Base-by-base conservation (phyloP, 129 eudicot species). In the Rutidosis leptorrhynchoides region DNA sequence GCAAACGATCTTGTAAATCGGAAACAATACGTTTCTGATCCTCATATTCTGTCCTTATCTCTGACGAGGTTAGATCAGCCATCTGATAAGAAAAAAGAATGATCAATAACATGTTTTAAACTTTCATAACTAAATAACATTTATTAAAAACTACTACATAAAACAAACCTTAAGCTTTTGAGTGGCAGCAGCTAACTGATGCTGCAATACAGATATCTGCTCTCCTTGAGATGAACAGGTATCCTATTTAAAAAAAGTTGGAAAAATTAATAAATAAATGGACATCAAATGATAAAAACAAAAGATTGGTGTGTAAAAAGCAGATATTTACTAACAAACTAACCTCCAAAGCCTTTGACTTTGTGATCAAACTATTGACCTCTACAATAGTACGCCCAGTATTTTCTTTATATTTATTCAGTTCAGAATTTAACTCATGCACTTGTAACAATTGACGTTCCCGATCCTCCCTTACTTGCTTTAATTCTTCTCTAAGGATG, bases 391-490 rank as follows among this genome's bases (percentile, higher is more conserved):
- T 79, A 26, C 68, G 71, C 12, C 85, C 87, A 0, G 87, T 85
- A 15, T 42, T 63, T 49, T 85, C 85, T 70, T 68, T 79, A 64
- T 64, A 58, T 20, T 48, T 71, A 7, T 29, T 49, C 6, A 85
- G 30, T 58, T 77, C 81, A 68, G 53, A 64, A 32, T 71, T 79
- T 33, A 85, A 82, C 25, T 67, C 69, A 20, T 82, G 81, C 29
- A 85, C 81, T 58, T 70, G 76, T 49, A 75, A 62, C 42, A 73
- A 59, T 19, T 82, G 85, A 0, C 81, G 70, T 2, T 82, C 87
- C 0, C 92, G 79, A 2, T 85, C 92, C 28, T 85, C 92, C 46
- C 83, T 70, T 16, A 74, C 81, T 74, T 79, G 83, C n/a, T 85
- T 85, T 58, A 85, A 59, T 66, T 85, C 87, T 6, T 69, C 70